Evolutionary conservation across 108 stramenopile species (phyloP), one percentile per base, ranked within the genome.

Genomic region (Parmales sp.): DNA sequence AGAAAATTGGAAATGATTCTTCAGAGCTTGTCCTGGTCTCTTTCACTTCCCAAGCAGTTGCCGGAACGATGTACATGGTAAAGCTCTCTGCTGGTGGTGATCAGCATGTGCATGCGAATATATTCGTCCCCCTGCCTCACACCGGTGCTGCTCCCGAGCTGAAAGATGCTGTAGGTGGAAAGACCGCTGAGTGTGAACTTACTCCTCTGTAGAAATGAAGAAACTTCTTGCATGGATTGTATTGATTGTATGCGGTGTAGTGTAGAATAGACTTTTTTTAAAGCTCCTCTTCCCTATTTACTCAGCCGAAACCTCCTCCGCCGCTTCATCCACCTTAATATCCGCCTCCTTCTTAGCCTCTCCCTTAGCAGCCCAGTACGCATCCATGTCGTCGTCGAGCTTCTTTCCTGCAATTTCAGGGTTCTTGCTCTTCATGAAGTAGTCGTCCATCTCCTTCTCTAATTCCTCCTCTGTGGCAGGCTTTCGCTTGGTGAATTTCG

Each of bases 361-460:
- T 34, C 31, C 54, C 54, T 60, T 60, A 0, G 29, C 13, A 29
- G 54, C 54, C 54, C 54, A 60, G 54, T 60, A 60, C 11, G 54
- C 29, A 60, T 60, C 54, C 54, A 60, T 60, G 28, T 60, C 54
- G 26, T 60, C 54, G 28, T 60, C 54, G 20, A 60, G 54, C 54
- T 60, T 60, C 54, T 60, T 60, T 13, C 54, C 54, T 34, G 54
- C 54, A 16, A 60, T 34, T 5, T 28, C 54, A 1, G 26, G 26
- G 26, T 60, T 34, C 54, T 60, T 60, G 28, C 31, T 34, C 31
- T 60, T 60, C n/a, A 60, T 11, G 31, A 28, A 60, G 31, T 60
- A 60, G n/a, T 28, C 29, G 26, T 60, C 54, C 54, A 60, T 60
- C 54, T 60, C 54, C n/a, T n/a, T n/a, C n/a, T n/a, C n/a, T n/a